Percentiles rank a stretch among this genome's conserved stretches.
These are phyloP conservation scores for Elongisporangium undulatum DNA, from an alignment of 352 stramenopile genomes.

Conservation along the genomic window DNA sequence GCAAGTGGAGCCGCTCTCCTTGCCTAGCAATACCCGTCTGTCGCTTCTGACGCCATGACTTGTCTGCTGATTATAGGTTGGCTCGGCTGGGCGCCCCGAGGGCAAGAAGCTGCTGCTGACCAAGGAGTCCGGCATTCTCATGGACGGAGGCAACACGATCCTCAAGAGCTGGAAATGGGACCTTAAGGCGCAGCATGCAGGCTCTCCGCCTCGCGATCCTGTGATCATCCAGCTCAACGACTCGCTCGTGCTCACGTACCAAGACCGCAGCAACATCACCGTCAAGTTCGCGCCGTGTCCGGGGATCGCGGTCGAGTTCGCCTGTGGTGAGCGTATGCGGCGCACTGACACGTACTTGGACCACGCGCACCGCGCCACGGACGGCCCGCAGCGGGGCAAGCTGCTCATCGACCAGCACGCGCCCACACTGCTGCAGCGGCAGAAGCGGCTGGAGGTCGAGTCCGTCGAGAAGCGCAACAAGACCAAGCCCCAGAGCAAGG, in stretches of 20 bases:
- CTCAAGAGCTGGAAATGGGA: conserved; percentile 71
- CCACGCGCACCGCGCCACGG: conserved; percentile 29
- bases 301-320: conserved; percentile 59
- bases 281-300: conserved; percentile 58
- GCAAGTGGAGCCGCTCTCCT: no score
- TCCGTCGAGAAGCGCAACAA: conserved; percentile 71
- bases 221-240: conserved; percentile 76
- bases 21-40: no score
- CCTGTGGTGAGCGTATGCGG: conserved; percentile 65
- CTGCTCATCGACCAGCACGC: conserved; percentile 49
- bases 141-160: conserved; percentile 42
- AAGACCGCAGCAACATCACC: conserved; percentile 49
- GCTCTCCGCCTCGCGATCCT: conserved; percentile 42
- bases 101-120: conserved; percentile 63
- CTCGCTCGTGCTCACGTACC: conserved; percentile 62
- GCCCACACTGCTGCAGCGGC: conserved; percentile 58
- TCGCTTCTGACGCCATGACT: background rate
- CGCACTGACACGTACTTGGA: conserved; percentile 70
- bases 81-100: conserved; percentile 42
- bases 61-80: conserved; percentile 31
- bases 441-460: conserved; percentile 67
- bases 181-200: conserved; percentile 55
- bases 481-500: conserved; percentile 64
- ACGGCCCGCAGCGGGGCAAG: conserved; percentile 44
- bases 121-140: conserved; percentile 56